Percentiles rank a stretch among this genome's conserved stretches.
phyloP scores from a whole-genome alignment of 2,329 filamentous ascomycete genomes.

The Hypocrella siamensis region DNA sequence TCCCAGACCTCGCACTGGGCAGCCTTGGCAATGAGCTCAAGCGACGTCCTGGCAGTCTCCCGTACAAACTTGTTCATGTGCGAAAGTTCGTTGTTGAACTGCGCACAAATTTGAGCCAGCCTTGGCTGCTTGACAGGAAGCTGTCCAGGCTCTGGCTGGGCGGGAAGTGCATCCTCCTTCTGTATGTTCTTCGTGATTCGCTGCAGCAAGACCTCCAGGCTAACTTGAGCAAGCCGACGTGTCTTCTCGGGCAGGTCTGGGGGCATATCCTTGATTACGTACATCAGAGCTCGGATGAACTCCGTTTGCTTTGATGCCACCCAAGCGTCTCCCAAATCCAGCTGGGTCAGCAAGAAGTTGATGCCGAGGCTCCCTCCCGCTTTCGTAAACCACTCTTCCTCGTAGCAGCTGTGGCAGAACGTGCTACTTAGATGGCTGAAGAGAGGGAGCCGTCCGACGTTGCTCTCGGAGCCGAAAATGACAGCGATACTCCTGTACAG shows the following conservation, averaged over 20 bases:
- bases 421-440: constrained; percentile 69
- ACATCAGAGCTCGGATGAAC: constrained; percentile 81
- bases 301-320: constrained; percentile 70
- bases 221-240: constrained; percentile 65
- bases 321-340: constrained; percentile 76
- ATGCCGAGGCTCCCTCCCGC: constrained; percentile 85
- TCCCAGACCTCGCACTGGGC: constrained; percentile 71
- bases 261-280: constrained; percentile 97
- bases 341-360: constrained; percentile 67
- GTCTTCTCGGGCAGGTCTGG: constrained; percentile 85
- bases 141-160: constrained; percentile 24
- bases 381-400: constrained; percentile 98
- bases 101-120: constrained; percentile 62
- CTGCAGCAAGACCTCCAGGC: constrained; percentile 62
- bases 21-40: constrained; percentile 68
- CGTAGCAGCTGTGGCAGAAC: constrained; percentile 90
- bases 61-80: constrained; percentile 96
- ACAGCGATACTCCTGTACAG: constrained; percentile 61
- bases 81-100: constrained; percentile 75
- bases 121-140: constrained; percentile 36
- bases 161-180: constrained; percentile 49
- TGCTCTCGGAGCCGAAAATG: constrained; percentile 61
- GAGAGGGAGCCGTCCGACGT: constrained; percentile 64
- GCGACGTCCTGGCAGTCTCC: constrained; percentile 65
- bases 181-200: constrained; percentile 65